These are phyloP conservation scores for Mrakiaceae sp. DNA, from an alignment of 1,284 basidiomycete genomes.

Conservation along the genomic window DNA sequence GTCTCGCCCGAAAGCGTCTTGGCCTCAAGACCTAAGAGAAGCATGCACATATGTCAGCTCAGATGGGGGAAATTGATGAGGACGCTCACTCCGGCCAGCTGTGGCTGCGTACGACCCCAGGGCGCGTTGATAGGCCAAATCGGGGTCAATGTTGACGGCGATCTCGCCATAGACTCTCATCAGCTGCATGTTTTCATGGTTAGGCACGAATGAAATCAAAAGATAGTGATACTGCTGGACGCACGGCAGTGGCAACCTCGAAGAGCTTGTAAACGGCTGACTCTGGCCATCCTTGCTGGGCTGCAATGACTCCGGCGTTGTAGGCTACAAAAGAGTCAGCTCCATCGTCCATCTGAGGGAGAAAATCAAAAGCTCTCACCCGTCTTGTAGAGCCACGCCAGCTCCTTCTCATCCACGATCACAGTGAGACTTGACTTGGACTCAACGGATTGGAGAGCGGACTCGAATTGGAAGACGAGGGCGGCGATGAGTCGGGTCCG, in stretches of 20 bases:
- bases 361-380: neutral
- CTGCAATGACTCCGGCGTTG: conserved; percentile 3
- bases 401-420: neutral
- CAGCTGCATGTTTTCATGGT: neutral
- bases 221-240: neutral
- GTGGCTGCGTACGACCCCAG: neutral
- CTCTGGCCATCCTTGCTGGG: conserved; percentile 1
- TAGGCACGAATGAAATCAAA: too few relatives aligned
- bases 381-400: conserved; percentile 10
- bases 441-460: neutral
- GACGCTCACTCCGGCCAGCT: neutral
- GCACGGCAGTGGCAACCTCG: neutral
- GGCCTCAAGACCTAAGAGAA: too few relatives aligned
- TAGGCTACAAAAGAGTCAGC: neutral
- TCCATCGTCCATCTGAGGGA: too few relatives aligned
- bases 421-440: neutral
- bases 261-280: neutral
- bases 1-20: too few relatives aligned
- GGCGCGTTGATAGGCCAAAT: neutral
- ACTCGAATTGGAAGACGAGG: neutral
- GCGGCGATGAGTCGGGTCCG: neutral
- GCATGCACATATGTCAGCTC: too few relatives aligned
- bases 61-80: too few relatives aligned
- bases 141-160: conserved; percentile 1
- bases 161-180: conserved; percentile 3